phyloP scores from a whole-genome alignment of 1,284 basidiomycete species.

The Mycosarcoma maydis region DNA sequence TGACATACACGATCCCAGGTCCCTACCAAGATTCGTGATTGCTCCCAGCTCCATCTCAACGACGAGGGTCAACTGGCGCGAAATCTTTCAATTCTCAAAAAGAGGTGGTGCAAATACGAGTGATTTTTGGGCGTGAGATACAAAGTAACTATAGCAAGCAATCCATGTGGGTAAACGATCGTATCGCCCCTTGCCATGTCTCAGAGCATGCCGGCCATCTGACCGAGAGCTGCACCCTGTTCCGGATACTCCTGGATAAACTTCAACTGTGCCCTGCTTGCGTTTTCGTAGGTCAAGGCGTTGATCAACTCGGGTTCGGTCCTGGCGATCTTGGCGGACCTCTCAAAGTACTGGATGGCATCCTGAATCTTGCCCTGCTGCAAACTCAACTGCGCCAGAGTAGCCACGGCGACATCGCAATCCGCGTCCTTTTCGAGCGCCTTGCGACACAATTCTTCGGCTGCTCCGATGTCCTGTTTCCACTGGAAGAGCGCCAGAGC shows the following conservation, averaged over 20 bases:
- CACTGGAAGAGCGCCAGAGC: constrained; percentile 94
- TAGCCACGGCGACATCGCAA: constrained; percentile 95
- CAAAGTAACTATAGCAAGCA: too few relatives aligned
- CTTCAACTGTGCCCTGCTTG: constrained; percentile 58
- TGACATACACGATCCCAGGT: too few relatives aligned
- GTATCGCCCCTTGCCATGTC: too few relatives aligned
- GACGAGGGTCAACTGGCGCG: too few relatives aligned
- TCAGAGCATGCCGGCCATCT: constrained; percentile 58
- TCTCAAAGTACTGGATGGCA: constrained; percentile 87
- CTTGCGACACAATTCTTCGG: constrained; percentile 85
- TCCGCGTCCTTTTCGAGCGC: constrained; percentile 84
- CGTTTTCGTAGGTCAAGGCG: constrained; percentile 85
- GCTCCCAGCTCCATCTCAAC: too few relatives aligned
- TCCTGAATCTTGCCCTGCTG: constrained; percentile 90
- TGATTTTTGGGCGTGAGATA: neutral
- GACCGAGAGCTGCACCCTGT: constrained; percentile 57
- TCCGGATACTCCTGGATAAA: constrained; percentile 65
- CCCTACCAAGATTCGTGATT: too few relatives aligned
- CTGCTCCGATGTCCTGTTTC: constrained; percentile 86
- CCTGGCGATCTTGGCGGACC: constrained; percentile 84
- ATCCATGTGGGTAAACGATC: too few relatives aligned
- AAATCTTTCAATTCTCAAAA: too few relatives aligned
- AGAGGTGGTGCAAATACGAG: too few relatives aligned
- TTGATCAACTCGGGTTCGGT: constrained; percentile 90
- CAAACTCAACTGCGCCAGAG: constrained; percentile 89